These are phyloP conservation scores for Pichia sp. DNA, from an alignment of 1,139 yeast genomes.

Conservation along the genomic window DNA sequence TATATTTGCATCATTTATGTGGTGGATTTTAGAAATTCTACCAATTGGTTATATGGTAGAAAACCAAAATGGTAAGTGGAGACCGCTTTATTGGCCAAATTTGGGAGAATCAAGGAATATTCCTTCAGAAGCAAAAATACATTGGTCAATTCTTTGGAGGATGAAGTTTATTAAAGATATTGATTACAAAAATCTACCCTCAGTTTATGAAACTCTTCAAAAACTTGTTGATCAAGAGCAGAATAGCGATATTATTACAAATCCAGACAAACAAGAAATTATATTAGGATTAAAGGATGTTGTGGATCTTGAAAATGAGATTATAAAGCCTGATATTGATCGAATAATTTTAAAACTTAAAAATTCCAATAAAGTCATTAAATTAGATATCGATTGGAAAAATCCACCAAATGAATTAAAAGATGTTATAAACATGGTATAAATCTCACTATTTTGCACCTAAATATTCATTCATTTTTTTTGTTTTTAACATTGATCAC, in stretches of 20 bases:
- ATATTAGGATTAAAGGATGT: slow-evolving; percentile 6
- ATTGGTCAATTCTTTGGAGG: slow-evolving; percentile 61
- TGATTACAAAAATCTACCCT: slow-evolving; percentile 37
- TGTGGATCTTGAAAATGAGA: slow-evolving; percentile 7
- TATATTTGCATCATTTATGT: slow-evolving; percentile 29
- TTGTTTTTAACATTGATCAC: not conserved
- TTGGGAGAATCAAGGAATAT: slow-evolving; percentile 45
- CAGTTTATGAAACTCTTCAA: slow-evolving; percentile 15
- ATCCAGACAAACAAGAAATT: not conserved
- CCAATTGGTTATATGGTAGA: slow-evolving; percentile 50
- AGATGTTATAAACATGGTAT: not conserved
- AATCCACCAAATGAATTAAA: slow-evolving; percentile 15
- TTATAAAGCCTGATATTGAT: slow-evolving; percentile 2
- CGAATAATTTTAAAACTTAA: not conserved
- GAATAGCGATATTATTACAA: not conserved
- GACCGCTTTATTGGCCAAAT: slow-evolving; percentile 44
- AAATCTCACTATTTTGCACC: not conserved
- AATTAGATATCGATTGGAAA: slow-evolving; percentile 10
- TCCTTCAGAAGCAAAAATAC: slow-evolving; percentile 41
- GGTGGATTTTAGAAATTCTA: slow-evolving; percentile 60
- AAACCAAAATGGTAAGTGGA: slow-evolving; percentile 42
- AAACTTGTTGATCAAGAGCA: slow-evolving; percentile 9
- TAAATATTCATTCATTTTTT: not conserved
- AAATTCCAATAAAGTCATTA: not conserved
- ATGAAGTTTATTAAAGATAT: slow-evolving; percentile 41